Percentiles rank a stretch among this genome's conserved stretches.
phyloP scores from a whole-genome alignment of 2,329 filamentous ascomycete genomes.

The Cladosporium sp. region DNA sequence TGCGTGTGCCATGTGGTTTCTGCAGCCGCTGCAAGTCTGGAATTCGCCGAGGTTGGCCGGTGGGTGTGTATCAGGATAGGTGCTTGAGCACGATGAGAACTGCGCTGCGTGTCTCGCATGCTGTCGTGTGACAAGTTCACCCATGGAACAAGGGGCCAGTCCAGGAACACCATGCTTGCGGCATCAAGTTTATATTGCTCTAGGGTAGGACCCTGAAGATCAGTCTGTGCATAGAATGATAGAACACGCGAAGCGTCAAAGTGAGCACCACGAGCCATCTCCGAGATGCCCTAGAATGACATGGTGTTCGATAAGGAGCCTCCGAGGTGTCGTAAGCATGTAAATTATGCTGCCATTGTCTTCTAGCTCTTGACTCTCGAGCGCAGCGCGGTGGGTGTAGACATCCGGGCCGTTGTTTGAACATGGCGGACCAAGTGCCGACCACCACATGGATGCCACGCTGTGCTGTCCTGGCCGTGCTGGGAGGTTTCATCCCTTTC shows the following conservation, averaged over 20 bases:
- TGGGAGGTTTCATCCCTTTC: constrained; percentile 4
- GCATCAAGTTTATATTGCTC: not conserved
- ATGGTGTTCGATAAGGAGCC: not conserved
- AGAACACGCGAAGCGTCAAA: not conserved
- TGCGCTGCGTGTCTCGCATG: constrained; percentile 1
- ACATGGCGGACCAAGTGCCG: not conserved
- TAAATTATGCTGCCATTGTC: not conserved
- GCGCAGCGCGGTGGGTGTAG: not conserved
- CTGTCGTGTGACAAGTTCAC: constrained; percentile 2
- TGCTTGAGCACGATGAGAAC: constrained; percentile 4
- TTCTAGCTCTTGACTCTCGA: not conserved
- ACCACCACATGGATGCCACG: constrained; percentile 8
- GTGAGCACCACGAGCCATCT: not conserved
- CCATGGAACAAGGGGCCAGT: not conserved
- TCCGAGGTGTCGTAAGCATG: not conserved
- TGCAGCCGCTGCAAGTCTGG: not conserved
- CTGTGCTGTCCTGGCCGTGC: not conserved
- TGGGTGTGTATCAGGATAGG: not conserved
- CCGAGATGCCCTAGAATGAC: not conserved
- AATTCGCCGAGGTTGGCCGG: not conserved
- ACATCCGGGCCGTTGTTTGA: not conserved
- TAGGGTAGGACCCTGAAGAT: constrained; percentile 2
- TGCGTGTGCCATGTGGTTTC: not conserved
- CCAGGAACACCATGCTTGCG: not conserved
- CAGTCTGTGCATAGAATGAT: not conserved